Percentiles rank a stretch among this genome's conserved stretches.
phyloP scores from a whole-genome alignment of 163 green algal species.

The Coccomyxa subellipsoidea region DNA sequence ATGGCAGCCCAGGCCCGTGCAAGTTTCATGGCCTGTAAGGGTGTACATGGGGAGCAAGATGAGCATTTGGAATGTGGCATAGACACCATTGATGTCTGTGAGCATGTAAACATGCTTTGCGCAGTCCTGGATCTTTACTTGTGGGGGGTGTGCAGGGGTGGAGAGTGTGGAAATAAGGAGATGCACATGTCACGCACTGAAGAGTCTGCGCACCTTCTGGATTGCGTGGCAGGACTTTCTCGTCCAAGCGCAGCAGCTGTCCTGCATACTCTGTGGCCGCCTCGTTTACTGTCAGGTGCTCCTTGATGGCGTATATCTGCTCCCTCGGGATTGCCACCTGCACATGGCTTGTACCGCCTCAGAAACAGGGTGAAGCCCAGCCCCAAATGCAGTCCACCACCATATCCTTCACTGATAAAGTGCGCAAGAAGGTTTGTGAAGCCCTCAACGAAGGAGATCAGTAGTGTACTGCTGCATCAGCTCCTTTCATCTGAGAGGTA shows the following conservation, averaged over 20 bases:
- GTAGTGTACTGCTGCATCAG: too few relatives aligned
- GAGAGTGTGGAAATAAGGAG: neutral
- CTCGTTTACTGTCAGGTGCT: slow-evolving; percentile 65
- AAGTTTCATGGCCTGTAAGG: too few relatives aligned
- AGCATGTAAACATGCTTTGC: too few relatives aligned
- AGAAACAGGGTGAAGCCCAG: neutral
- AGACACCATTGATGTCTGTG: neutral
- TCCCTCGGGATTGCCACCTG: slow-evolving; percentile 14
- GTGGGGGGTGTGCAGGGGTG: too few relatives aligned
- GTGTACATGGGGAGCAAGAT: too few relatives aligned
- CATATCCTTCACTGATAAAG: too few relatives aligned
- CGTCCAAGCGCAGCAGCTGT: slow-evolving; percentile 57
- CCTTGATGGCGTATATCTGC: slow-evolving; percentile 65
- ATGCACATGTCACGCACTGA: neutral
- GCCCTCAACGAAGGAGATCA: too few relatives aligned
- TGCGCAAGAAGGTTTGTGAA: too few relatives aligned
- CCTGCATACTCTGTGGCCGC: slow-evolving; percentile 79
- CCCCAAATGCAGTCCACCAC: neutral
- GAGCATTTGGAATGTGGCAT: neutral
- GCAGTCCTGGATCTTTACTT: too few relatives aligned
- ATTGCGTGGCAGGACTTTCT: slow-evolving; percentile 63
- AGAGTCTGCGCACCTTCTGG: slow-evolving; percentile 11
- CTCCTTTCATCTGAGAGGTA: too few relatives aligned
- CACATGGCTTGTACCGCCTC: neutral
- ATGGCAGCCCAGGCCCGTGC: too few relatives aligned